Evolutionary conservation across 2,329 filamentous ascomycete genomes (phyloP).

Genomic region (Aspergillus novofumigatus): DNA sequence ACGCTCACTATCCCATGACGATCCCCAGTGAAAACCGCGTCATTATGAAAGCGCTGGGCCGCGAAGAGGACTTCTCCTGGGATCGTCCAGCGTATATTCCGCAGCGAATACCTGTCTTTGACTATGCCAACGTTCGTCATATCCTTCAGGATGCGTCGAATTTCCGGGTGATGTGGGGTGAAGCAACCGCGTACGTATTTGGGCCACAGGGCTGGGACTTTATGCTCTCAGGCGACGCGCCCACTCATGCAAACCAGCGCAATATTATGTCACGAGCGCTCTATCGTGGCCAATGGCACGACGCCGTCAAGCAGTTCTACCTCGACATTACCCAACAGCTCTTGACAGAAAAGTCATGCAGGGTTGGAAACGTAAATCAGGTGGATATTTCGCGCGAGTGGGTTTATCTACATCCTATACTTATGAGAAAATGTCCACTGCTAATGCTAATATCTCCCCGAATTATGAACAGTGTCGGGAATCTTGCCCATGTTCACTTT

Average conservation of each 20-base stretch:
- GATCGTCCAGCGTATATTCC: slow-evolving; percentile 54
- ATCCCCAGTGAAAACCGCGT: slow-evolving; percentile 68
- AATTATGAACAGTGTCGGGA: slow-evolving; percentile 40
- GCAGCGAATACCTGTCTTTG: slow-evolving; percentile 55
- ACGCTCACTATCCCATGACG: slow-evolving; percentile 71
- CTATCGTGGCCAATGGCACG: slow-evolving; percentile 59
- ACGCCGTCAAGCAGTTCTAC: slow-evolving; percentile 64
- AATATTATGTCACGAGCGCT: slow-evolving; percentile 55
- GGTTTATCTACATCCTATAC: slow-evolving; percentile 12
- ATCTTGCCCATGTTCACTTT: slow-evolving; percentile 53
- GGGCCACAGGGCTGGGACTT: slow-evolving; percentile 53
- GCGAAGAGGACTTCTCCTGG: slow-evolving; percentile 66
- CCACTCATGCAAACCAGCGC: slow-evolving; percentile 48
- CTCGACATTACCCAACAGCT: slow-evolving; percentile 58
- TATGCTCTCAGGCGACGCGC: slow-evolving; percentile 53
- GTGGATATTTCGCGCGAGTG: slow-evolving; percentile 64
- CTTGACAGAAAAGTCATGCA: slow-evolving; percentile 61
- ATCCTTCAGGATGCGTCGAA: slow-evolving; percentile 58
- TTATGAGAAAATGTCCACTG: no score
- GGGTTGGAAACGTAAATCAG: slow-evolving; percentile 58
- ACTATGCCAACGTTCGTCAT: slow-evolving; percentile 56
- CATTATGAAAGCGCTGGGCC: slow-evolving; percentile 64
- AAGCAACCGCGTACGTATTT: slow-evolving; percentile 60
- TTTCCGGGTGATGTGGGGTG: slow-evolving; percentile 64
- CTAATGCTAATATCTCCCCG: background rate